These are phyloP conservation scores for Blastobotrys aristatus DNA, from an alignment of 1,139 yeast species.

Conservation along the genomic window DNA sequence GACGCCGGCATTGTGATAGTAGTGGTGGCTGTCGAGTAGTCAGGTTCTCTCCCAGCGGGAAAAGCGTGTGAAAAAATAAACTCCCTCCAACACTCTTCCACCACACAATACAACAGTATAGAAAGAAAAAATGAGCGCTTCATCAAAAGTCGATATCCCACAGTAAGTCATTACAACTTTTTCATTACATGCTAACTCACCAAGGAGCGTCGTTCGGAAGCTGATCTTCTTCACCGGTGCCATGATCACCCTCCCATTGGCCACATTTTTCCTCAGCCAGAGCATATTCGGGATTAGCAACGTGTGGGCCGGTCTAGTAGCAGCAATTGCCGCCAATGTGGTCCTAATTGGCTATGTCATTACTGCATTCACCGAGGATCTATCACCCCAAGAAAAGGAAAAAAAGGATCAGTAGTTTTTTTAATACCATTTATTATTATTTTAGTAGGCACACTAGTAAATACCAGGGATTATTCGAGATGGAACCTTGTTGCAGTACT, in stretches of 20 bases:
- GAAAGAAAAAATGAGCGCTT: too few species aligned
- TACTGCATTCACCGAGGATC: constrained; percentile 79
- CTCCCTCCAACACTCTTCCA: too few species aligned
- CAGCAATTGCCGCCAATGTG: constrained; percentile 81
- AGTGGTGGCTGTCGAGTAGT: neutral
- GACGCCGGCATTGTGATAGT: too few species aligned
- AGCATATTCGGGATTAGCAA: constrained; percentile 46
- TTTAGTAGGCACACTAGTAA: constrained; percentile 52
- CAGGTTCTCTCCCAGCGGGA: neutral
- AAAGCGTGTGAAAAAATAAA: neutral
- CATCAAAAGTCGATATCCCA: constrained; percentile 17
- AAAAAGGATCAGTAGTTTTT: constrained; percentile 25
- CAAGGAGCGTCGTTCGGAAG: constrained; percentile 50
- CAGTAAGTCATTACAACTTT: constrained; percentile 15
- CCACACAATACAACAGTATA: neutral
- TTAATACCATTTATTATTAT: neutral
- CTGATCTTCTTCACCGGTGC: constrained; percentile 82
- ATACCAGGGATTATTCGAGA: constrained; percentile 86
- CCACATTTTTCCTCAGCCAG: constrained; percentile 65
- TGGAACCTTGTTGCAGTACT: constrained; percentile 75
- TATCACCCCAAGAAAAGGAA: constrained; percentile 34
- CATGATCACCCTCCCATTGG: constrained; percentile 76
- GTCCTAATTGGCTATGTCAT: constrained; percentile 82
- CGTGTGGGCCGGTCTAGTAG: constrained; percentile 78
- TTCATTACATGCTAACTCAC: neutral